Evolutionary conservation across 139 green algal genomes (phyloP).

Genomic region (Eudorina sp.): DNA sequence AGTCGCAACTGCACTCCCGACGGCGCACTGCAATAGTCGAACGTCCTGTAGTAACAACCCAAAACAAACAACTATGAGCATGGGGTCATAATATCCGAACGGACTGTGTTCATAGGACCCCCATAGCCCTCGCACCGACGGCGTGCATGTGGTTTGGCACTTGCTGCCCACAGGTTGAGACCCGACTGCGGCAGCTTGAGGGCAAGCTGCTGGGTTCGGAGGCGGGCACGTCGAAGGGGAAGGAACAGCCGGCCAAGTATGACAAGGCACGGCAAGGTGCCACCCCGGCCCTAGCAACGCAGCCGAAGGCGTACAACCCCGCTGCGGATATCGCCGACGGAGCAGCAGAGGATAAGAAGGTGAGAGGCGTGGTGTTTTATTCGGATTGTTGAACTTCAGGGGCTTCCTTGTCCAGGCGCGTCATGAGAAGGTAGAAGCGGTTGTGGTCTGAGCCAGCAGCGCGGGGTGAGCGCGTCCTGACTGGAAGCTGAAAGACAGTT

Average conservation of each 20-base stretch:
- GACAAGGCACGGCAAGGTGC: conserved; percentile 72
- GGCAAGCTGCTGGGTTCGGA: conserved; percentile 78
- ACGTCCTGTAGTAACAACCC: too few species aligned
- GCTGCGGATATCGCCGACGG: conserved; percentile 80
- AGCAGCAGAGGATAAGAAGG: conserved; percentile 57
- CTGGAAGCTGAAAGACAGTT: too few species aligned
- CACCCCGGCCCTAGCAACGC: conserved; percentile 59
- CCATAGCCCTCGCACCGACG: too few species aligned
- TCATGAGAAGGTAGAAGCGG: too few species aligned
- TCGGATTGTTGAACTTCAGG: not conserved
- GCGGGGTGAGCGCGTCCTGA: too few species aligned
- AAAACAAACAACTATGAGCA: too few species aligned
- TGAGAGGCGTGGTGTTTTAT: not conserved
- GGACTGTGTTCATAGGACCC: too few species aligned
- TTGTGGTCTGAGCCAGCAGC: too few species aligned
- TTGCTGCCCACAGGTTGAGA: conserved; percentile 84
- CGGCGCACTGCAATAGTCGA: too few species aligned
- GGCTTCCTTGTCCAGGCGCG: too few species aligned
- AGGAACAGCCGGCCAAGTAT: conserved; percentile 75
- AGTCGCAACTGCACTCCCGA: too few species aligned
- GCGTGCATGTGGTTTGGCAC: not conserved
- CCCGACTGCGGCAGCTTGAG: conserved; percentile 93
- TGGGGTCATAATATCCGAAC: too few species aligned
- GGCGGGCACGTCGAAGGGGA: conserved; percentile 66
- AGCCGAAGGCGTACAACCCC: conserved; percentile 86